Base-by-base conservation (phyloP, 1,139 yeast genomes). In the Candida gigantensis region DNA sequence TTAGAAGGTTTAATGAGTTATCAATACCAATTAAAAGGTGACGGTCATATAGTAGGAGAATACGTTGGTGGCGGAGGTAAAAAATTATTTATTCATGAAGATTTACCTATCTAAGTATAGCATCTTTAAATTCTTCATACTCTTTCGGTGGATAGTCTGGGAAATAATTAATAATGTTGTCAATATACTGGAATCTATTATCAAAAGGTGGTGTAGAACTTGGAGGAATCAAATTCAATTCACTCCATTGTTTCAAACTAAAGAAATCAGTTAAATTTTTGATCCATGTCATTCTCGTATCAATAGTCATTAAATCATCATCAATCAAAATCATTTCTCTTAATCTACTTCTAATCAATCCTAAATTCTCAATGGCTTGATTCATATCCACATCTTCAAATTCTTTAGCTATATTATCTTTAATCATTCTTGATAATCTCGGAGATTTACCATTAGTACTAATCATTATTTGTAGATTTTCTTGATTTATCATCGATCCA, bases 1-100 rank as follows among this genome's bases (percentile, higher is more conserved):
- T 74, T 94, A 31, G 98, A 94, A 57, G 99, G 99, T 1, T 72
- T 94, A 48, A 95, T 89, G 62, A 86, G 95, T 49, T 94, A 94
- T 60, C 97, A 94, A 62, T 94, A 92, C 58, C 95, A 88, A 58
- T 68, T 92, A 46, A 77, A 84, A 60, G 98, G 98, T 28, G 70
- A 80, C 48, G 98, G 98, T 3, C 97, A 92, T 57, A 72, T 90
- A 38, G 98, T 86, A 3, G 83, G 88, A 31, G 96, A 89, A 52
- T 92, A 92, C 54, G 71, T 81, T 30, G 97, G 97, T 20, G 96
- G 90, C 21, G 97, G 97, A 27, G 98, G 98, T 28, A 58, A 72
- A 7, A 81, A 79, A 59, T 77, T 75, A n/a, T 92, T 86, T 67
- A 74, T 80, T 33, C 97, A 90, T 55, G 79, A 79, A 50, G 79